Evolutionary conservation across 371 early-diverging fungal genomes (phyloP).

Genomic region (Mucor racemosus): DNA sequence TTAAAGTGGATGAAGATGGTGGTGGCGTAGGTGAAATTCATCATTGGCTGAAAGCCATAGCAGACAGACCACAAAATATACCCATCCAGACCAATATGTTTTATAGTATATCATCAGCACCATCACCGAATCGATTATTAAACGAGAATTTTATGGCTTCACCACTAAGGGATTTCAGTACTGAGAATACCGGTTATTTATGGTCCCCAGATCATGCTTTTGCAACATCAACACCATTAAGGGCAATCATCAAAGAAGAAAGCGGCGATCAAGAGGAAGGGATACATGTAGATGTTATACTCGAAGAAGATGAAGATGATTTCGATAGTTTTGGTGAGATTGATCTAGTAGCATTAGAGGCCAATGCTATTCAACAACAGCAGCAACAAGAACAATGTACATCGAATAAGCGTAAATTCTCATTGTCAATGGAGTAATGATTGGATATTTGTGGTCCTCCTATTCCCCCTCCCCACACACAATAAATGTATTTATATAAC

Average conservation of each 20-base stretch:
- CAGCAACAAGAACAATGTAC: background rate
- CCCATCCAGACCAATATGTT: constrained; percentile 9
- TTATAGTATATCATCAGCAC: constrained; percentile 20
- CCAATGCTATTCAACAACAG: background rate
- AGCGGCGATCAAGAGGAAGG: background rate
- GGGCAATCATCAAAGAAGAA: background rate
- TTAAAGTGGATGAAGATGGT: constrained; percentile 13
- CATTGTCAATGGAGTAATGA: constrained; percentile 1
- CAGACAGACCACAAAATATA: constrained; percentile 9
- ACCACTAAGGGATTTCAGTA: constrained; percentile 1
- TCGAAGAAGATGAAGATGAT: constrained; percentile 11
- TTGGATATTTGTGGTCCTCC: background rate
- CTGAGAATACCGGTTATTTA: background rate
- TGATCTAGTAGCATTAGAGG: constrained; percentile 5
- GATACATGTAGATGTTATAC: background rate
- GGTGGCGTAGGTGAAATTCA: constrained; percentile 11
- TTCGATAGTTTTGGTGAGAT: constrained; percentile 13
- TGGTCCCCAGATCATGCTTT: constrained; percentile 28
- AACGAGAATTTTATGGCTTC: constrained; percentile 16
- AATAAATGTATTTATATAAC: background rate
- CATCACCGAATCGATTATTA: constrained; percentile 19
- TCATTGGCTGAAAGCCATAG: constrained; percentile 12
- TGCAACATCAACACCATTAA: constrained; percentile 29
- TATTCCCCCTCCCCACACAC: background rate
- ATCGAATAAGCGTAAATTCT: constrained; percentile 1